phyloP scores from a whole-genome alignment of 2,329 filamentous ascomycete genomes.

The Sporothrix curviconia region DNA sequence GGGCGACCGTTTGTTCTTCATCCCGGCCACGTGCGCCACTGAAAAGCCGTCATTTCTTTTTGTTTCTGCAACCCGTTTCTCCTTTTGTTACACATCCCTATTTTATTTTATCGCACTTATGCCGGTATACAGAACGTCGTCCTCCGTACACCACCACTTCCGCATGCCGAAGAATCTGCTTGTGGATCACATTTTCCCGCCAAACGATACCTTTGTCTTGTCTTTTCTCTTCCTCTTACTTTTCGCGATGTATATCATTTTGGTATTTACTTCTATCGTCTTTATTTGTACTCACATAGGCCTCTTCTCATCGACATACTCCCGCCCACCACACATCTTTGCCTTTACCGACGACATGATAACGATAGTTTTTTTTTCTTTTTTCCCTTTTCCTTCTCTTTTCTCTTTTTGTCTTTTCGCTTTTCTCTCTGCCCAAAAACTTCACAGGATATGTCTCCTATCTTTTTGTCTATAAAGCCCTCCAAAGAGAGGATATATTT shows the following conservation, averaged over 20 bases:
- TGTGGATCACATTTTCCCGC: background rate
- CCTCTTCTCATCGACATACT: background rate
- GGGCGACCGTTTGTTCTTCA: background rate
- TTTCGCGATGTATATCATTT: too few species aligned
- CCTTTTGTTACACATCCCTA: background rate
- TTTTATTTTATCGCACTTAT: background rate
- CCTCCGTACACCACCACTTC: too few species aligned
- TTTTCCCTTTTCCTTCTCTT: background rate
- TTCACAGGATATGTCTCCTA: background rate
- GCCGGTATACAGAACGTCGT: background rate
- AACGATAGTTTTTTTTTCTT: background rate
- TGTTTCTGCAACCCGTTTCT: background rate
- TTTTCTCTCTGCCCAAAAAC: background rate
- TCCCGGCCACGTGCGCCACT: background rate
- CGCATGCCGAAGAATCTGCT: background rate
- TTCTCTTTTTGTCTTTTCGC: background rate
- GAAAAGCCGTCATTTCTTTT: background rate
- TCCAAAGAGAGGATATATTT: too few species aligned
- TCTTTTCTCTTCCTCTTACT: background rate
- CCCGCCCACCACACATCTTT: background rate
- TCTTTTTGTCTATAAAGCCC: too few species aligned
- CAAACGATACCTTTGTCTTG: background rate
- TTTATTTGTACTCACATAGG: background rate
- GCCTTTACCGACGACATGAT: constrained; percentile 2
- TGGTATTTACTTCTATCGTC: background rate